These are phyloP conservation scores for Nidula microcarpa DNA, from an alignment of 768 basidiomycete species.

Conservation along the genomic window DNA sequence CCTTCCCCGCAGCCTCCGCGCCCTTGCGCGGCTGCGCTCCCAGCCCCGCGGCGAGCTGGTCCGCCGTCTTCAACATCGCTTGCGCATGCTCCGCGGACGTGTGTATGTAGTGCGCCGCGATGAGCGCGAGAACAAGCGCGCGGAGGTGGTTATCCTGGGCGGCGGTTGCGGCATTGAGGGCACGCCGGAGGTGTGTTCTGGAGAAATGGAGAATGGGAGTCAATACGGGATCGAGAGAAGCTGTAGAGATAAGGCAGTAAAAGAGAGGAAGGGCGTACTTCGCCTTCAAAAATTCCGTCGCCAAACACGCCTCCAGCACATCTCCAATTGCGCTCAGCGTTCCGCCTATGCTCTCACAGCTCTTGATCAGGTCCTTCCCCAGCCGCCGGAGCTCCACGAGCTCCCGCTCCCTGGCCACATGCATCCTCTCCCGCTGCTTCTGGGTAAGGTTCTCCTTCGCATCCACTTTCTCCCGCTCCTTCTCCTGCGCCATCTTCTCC, in stretches of 20 bases:
- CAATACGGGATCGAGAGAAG: not conserved
- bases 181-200: constrained; percentile 57
- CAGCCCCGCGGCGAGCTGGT: constrained; percentile 68
- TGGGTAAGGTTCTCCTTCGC: not conserved
- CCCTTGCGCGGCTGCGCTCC: constrained; percentile 40
- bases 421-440: constrained; percentile 4
- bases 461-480: not conserved
- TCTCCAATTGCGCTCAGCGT: constrained; percentile 52
- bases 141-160: constrained; percentile 73
- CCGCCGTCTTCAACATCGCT: constrained; percentile 62
- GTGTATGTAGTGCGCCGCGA: constrained; percentile 68
- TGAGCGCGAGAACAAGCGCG: constrained; percentile 63
- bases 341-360: constrained; percentile 50
- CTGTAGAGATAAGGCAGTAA: not conserved
- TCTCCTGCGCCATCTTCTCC: constrained; percentile 2
- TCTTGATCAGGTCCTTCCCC: constrained; percentile 33
- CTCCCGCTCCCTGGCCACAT: constrained; percentile 13
- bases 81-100: constrained; percentile 69
- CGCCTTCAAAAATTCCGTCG: constrained; percentile 52
- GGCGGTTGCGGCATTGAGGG: constrained; percentile 52
- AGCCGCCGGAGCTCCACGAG: constrained; percentile 24
- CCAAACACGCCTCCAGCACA: constrained; percentile 49
- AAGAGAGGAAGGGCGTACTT: constrained; percentile 46
- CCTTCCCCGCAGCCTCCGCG: constrained; percentile 8
- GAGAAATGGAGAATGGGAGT: not conserved